Conservation (phyloP, 495 filamentous ascomycete species). For the Pyronema domesticum region DNA sequence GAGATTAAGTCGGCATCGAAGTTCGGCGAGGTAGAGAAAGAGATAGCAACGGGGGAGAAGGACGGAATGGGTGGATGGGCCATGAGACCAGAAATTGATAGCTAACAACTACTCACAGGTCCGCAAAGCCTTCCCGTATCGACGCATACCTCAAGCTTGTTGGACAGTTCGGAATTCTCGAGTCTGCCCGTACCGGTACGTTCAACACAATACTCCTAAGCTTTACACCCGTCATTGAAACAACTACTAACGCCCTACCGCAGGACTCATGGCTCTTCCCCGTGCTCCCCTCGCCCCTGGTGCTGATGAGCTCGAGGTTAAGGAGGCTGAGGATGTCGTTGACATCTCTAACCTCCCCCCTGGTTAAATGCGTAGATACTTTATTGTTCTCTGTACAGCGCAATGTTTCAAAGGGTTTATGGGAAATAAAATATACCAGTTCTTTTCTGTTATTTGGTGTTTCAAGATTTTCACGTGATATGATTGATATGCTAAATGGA, state of each 20-base stretch:
- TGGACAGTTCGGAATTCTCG: constrained; percentile 86
- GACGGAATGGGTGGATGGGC: no score
- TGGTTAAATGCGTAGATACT: constrained; percentile 39
- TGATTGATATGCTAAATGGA: no score
- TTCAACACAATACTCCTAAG: no score
- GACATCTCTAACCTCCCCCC: constrained; percentile 85
- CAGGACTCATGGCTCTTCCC: constrained; percentile 83
- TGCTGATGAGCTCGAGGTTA: constrained; percentile 54
- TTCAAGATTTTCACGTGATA: no score
- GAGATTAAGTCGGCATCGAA: background rate
- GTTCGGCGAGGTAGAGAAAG: background rate
- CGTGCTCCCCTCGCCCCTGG: constrained; percentile 69
- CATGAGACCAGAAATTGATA: background rate
- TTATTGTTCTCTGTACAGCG: no score
- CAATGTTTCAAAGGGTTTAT: no score
- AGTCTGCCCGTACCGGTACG: constrained; percentile 64
- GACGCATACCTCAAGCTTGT: constrained; percentile 96
- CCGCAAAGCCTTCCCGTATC: constrained; percentile 82
- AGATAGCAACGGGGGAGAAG: no score
- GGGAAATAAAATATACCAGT: no score
- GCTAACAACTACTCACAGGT: constrained; percentile 33
- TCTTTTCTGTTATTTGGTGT: no score
- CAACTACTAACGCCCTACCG: constrained; percentile 1
- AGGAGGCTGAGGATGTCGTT: constrained; percentile 79
- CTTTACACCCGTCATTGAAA: no score